Base-by-base conservation (phyloP, 1,284 basidiomycete species). In the Cryptococcus sp. region DNA sequence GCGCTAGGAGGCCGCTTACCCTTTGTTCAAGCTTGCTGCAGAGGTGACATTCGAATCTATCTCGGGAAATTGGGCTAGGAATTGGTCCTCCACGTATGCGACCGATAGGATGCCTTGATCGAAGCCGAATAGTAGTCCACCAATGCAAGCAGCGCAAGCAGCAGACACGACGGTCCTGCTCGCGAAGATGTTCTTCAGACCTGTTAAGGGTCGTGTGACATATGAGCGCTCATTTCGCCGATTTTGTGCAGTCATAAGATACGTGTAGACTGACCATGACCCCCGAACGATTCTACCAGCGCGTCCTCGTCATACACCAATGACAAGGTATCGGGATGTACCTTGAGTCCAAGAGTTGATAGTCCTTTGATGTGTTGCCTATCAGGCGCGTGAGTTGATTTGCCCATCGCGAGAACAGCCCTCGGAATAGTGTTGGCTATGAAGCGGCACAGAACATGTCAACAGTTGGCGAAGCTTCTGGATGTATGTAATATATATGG, bases 91-190 rank as follows among this genome's bases (percentile, higher is more conserved):
- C n/a, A 64, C 64, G 2, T 72, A 55, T 23, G 64, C 63, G 47
- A 75, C 70, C 7, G 69, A 70, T 3, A 73, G 50, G 13, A 73
- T 52, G 52, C 75, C 75, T 63, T 76, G 75, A 55, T 74, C 60
- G 48, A 64, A 68, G 7, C 66, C 61, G 39, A 69, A 67, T 11
- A 64, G 51, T 15, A 67, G 57, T 2, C 67, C 69, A n/a, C 69
- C 69, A 4, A 65, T 48, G 38, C 62, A 65, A 1, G 65, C 62
- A 3, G 62, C 51, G 15, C 66, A 22, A 3, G 61, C 53, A 19
- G 51, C 59, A 8, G 57, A 20, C 23, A 63, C 20, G 7, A 65
- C 68, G 17, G 67, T 47, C 3, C 43, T 25, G 48, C 54, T 63
- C 10, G 48, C 45, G 45, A 65, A 54, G 19, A 70, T 40, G 38